Evolutionary conservation across 768 basidiomycete genomes (phyloP).

Genomic region (Pisolithus marmoratus): DNA sequence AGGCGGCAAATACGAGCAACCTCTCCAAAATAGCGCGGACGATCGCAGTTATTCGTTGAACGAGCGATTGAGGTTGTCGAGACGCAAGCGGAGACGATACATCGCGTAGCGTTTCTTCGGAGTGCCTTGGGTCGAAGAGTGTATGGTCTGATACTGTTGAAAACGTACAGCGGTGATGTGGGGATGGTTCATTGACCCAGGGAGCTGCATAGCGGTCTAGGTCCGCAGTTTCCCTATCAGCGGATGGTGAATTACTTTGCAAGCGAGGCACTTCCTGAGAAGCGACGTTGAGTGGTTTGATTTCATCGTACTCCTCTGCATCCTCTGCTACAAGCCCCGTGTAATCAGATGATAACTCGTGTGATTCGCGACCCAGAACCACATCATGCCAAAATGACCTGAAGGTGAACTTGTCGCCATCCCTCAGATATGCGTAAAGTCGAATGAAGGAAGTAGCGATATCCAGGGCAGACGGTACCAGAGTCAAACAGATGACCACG

Average conservation of each 20-base stretch:
- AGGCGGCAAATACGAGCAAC: conserved; percentile 64
- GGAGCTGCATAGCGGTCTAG: conserved; percentile 35
- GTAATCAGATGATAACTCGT: conserved; percentile 40
- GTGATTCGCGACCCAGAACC: conserved; percentile 41
- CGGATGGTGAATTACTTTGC: conserved; percentile 13
- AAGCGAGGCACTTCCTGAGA: conserved; percentile 6
- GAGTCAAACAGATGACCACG: conserved; percentile 40
- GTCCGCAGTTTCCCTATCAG: conserved; percentile 18
- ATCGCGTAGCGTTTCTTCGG: conserved; percentile 55
- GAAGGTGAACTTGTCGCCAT: conserved; percentile 40
- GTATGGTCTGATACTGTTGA: conserved; percentile 50
- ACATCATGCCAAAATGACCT: conserved; percentile 52
- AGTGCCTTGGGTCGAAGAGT: conserved; percentile 44
- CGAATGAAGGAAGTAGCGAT: conserved; percentile 47
- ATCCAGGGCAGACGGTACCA: conserved; percentile 49
- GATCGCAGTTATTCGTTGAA: conserved; percentile 39
- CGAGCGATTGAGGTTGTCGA: conserved; percentile 17
- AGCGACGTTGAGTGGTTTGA: conserved; percentile 23
- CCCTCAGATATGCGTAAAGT: conserved; percentile 40
- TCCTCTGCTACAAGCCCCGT: conserved; percentile 51
- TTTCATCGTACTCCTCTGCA: conserved; percentile 49
- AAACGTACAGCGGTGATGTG: conserved; percentile 28
- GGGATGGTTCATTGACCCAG: conserved; percentile 42
- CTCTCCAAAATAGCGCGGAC: conserved; percentile 56
- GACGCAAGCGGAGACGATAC: conserved; percentile 15